phyloP scores from a whole-genome alignment of 2,329 filamentous ascomycete genomes.

The Xylariaceae sp. region DNA sequence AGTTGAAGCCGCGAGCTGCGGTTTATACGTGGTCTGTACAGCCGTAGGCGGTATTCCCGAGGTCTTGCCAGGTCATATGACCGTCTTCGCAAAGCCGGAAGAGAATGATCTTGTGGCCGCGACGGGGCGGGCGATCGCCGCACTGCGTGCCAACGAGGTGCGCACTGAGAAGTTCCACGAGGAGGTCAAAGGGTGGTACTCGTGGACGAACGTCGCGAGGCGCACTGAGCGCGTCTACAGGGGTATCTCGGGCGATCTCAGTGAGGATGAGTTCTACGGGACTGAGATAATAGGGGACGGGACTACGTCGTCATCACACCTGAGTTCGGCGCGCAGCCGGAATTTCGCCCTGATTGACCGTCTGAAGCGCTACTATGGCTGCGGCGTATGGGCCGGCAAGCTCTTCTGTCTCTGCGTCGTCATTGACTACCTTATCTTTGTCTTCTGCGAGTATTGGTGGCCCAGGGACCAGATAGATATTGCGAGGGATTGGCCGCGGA shows the following conservation, averaged over 20 bases:
- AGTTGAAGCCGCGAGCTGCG: conserved; percentile 93
- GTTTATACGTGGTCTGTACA: conserved; percentile 93
- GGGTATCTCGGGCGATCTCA: conserved; percentile 82
- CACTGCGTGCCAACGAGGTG: conserved; percentile 79
- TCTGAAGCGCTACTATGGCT: conserved; percentile 94
- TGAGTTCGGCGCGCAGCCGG: conserved; percentile 67
- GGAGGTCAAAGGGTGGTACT: conserved; percentile 97
- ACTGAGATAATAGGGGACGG: too few relatives aligned
- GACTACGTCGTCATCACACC: conserved; percentile 54
- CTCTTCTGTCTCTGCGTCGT: conserved; percentile 92
- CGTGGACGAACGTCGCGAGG: conserved; percentile 91
- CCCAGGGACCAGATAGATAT: conserved; percentile 84
- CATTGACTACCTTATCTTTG: conserved; percentile 87
- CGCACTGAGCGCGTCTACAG: conserved; percentile 95
- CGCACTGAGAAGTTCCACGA: conserved; percentile 93
- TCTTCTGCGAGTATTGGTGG: conserved; percentile 82
- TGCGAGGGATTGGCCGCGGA: conserved; percentile 87
- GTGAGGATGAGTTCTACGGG: conserved; percentile 84
- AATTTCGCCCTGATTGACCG: conserved; percentile 93
- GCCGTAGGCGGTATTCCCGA: conserved; percentile 96
- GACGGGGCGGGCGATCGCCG: conserved; percentile 83
- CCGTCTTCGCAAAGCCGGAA: conserved; percentile 92
- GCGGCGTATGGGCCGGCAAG: conserved; percentile 97
- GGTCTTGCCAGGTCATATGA: conserved; percentile 94
- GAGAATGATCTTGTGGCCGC: conserved; percentile 91